These are phyloP conservation scores for Nakazawaea populi DNA, from an alignment of 805 yeast genomes.

Conservation along the genomic window DNA sequence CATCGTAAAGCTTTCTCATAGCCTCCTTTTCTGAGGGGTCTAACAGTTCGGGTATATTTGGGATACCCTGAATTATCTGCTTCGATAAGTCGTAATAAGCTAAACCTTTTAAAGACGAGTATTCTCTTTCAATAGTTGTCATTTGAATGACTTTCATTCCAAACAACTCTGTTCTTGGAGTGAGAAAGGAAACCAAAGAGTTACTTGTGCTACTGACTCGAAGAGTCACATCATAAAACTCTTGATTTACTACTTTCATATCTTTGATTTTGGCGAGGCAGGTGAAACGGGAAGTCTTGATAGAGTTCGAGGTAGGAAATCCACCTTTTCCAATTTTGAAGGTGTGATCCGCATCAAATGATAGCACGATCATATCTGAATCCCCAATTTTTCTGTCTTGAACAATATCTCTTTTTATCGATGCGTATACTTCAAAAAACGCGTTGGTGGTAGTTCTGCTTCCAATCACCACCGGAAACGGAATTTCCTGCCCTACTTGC, in stretches of 20 bases:
- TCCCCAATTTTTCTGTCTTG: slow-evolving; percentile 57
- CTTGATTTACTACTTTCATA: slow-evolving; percentile 57
- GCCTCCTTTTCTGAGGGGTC: slow-evolving; percentile 31
- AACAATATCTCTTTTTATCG: slow-evolving; percentile 48
- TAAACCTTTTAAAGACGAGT: slow-evolving; percentile 73
- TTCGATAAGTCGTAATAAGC: slow-evolving; percentile 74
- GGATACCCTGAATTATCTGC: slow-evolving; percentile 60
- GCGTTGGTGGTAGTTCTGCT: slow-evolving; percentile 79
- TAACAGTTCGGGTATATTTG: slow-evolving; percentile 36
- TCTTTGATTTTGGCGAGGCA: slow-evolving; percentile 81
- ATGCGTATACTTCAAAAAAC: slow-evolving; percentile 81
- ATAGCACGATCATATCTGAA: slow-evolving; percentile 67
- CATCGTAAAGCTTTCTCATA: slow-evolving; percentile 45
- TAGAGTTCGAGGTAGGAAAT: slow-evolving; percentile 24
- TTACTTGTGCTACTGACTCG: slow-evolving; percentile 53
- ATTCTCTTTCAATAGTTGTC: slow-evolving; percentile 93
- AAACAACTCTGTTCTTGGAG: slow-evolving; percentile 57
- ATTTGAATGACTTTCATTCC: slow-evolving; percentile 78
- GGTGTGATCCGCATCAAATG: slow-evolving; percentile 38
- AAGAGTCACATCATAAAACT: slow-evolving; percentile 68
- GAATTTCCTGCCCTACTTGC: slow-evolving; percentile 48
- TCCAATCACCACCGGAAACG: slow-evolving; percentile 67
- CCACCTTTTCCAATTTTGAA: slow-evolving; percentile 16
- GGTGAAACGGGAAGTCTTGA: slow-evolving; percentile 22
- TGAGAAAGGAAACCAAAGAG: slow-evolving; percentile 45